Evolutionary conservation across 1,284 basidiomycete genomes (phyloP).

Genomic region (Tilletia setariae): DNA sequence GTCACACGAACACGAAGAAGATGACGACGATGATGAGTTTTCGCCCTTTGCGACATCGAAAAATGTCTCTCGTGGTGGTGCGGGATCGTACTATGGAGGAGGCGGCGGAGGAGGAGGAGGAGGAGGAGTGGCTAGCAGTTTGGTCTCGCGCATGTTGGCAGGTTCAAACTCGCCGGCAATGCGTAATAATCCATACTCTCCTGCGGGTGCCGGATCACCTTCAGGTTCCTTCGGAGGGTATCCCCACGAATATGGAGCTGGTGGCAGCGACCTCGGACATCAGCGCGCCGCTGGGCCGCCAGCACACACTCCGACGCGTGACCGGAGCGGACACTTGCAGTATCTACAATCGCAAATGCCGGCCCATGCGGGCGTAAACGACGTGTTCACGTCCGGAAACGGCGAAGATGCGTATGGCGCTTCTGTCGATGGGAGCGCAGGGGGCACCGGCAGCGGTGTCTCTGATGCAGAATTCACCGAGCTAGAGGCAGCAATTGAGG

Average conservation of each 20-base stretch:
- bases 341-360: slow-evolving; percentile 4
- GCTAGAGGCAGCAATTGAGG: slow-evolving; percentile 52
- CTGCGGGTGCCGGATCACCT: too few relatives aligned
- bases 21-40: slow-evolving; percentile 60
- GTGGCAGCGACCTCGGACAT: not conserved
- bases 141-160: slow-evolving; percentile 13
- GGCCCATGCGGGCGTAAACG: not conserved
- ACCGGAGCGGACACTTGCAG: not conserved
- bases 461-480: slow-evolving; percentile 18
- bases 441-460: slow-evolving; percentile 10
- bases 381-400: not conserved
- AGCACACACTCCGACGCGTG: not conserved
- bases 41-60: slow-evolving; percentile 58
- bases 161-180: not conserved
- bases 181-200: too few relatives aligned
- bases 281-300: too few relatives aligned
- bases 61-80: not conserved
- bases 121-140: not conserved
- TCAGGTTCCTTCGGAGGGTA: not conserved
- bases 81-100: not conserved
- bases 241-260: not conserved
- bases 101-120: too few relatives aligned
- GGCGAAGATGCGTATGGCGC: not conserved
- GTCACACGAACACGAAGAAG: slow-evolving; percentile 29
- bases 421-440: not conserved